Conservation (phyloP, 2,329 filamentous ascomycete species). For the Hypoxylon sp. region DNA sequence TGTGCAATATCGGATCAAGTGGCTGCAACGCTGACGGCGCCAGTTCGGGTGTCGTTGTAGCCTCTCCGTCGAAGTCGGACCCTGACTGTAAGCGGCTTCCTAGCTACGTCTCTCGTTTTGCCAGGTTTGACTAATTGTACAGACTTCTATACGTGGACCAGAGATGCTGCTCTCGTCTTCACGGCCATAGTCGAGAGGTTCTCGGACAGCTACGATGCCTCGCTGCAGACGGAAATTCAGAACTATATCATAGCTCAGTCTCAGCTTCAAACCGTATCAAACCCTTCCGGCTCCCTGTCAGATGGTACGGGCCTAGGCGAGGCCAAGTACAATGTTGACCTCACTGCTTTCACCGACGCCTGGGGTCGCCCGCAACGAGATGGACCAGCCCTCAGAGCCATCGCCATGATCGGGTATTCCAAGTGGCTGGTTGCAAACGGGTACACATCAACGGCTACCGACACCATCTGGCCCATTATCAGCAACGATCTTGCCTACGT, state of each 20-base stretch:
- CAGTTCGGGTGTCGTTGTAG: constrained; percentile 61
- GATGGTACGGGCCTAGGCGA: constrained; percentile 69
- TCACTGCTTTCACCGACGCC: constrained; percentile 67
- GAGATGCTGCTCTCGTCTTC: constrained; percentile 75
- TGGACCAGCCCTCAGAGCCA: constrained; percentile 79
- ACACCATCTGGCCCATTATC: constrained; percentile 75
- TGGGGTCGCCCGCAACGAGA: constrained; percentile 86
- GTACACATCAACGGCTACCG: constrained; percentile 62
- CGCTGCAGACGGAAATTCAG: constrained; percentile 67
- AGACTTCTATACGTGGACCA: constrained; percentile 84
- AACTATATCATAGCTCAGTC: constrained; percentile 75
- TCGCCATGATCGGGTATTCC: constrained; percentile 74
- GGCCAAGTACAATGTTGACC: constrained; percentile 74
- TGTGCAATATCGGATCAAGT: constrained; percentile 66
- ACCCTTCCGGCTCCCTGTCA: constrained; percentile 69
- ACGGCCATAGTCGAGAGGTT: constrained; percentile 75
- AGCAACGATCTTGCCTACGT: constrained; percentile 80
- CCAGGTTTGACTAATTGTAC: constrained; percentile 20
- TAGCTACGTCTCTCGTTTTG: neutral
- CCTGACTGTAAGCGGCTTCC: constrained; percentile 61
- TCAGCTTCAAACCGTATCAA: constrained; percentile 69
- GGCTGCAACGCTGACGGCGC: constrained; percentile 60
- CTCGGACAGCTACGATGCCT: constrained; percentile 62
- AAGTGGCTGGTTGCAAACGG: constrained; percentile 75
- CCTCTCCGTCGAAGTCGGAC: constrained; percentile 60